Conservation (phyloP, 2,329 filamentous ascomycete species). For the Fusarium anthophilum region DNA sequence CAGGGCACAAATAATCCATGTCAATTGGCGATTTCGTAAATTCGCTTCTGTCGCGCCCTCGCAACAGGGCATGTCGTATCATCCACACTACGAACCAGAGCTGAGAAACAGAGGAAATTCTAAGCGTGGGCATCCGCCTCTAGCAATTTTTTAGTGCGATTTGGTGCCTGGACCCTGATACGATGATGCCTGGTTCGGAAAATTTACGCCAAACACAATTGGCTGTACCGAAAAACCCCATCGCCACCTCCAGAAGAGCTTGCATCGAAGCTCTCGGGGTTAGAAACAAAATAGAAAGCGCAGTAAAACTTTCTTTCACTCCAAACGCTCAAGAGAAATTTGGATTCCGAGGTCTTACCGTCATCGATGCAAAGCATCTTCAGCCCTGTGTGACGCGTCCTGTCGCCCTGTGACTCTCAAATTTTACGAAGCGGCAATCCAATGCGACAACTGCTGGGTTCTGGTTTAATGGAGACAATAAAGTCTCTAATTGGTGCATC, state of each 20-base stretch:
- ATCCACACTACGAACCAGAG: background rate
- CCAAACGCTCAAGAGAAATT: fast-evolving
- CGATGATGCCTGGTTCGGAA: background rate
- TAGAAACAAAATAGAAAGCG: background rate
- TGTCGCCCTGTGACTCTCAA: background rate
- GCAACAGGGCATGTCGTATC: background rate
- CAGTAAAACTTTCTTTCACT: background rate
- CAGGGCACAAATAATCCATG: background rate
- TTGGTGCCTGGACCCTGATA: background rate
- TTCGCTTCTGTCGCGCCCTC: no score
- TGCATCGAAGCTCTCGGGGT: background rate
- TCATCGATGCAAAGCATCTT: background rate
- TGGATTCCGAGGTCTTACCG: background rate
- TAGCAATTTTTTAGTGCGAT: background rate
- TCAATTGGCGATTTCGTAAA: background rate
- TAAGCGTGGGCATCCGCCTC: background rate
- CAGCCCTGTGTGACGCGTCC: conserved; percentile 19
- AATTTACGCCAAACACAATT: background rate
- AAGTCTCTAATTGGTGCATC: background rate
- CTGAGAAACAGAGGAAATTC: background rate
- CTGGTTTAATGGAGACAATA: background rate
- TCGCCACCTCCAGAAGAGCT: background rate
- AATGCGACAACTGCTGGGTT: background rate
- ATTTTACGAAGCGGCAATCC: background rate
- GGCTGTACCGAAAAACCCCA: background rate